A percentile compares a stretch with the other conserved stretches of the same genome.
Conservation (phyloP, 371 early-diverging fungal genomes). For the Smittium mucronatum region DNA sequence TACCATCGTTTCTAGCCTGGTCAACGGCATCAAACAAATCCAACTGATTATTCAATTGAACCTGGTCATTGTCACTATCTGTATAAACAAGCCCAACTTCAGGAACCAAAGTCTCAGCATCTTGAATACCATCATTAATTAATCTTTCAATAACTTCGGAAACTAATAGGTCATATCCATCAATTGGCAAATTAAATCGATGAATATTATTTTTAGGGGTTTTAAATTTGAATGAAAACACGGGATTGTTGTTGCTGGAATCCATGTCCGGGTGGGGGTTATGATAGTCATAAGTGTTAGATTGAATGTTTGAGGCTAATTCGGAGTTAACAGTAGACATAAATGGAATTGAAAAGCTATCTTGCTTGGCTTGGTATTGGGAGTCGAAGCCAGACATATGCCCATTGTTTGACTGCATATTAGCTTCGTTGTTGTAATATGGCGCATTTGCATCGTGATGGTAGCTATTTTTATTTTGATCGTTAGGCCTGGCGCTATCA, state of each 20-base stretch:
- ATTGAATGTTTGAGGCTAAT: slow-evolving; percentile 13
- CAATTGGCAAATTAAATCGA: slow-evolving; percentile 49
- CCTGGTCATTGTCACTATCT: slow-evolving; percentile 81
- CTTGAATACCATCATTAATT: slow-evolving; percentile 31
- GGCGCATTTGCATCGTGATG: not conserved
- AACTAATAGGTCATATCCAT: slow-evolving; percentile 36
- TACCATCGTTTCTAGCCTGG: slow-evolving; percentile 59
- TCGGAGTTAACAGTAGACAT: not conserved
- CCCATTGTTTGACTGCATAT: not conserved
- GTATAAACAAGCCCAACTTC: slow-evolving; percentile 59
- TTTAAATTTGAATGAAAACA: slow-evolving; percentile 71
- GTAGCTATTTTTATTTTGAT: not conserved
- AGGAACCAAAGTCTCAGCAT: slow-evolving; percentile 31
- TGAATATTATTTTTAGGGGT: slow-evolving; percentile 56
- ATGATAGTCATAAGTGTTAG: slow-evolving; percentile 21
- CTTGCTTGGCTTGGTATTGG: not conserved
- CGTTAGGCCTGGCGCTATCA: not conserved
- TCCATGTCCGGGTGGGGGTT: not conserved
- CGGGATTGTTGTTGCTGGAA: slow-evolving; percentile 33
- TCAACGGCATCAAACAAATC: slow-evolving; percentile 73
- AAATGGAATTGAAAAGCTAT: not conserved
- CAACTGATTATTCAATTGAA: slow-evolving; percentile 58
- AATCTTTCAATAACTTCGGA: slow-evolving; percentile 41
- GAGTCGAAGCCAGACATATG: not conserved
- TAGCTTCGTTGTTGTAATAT: not conserved